Evolutionary conservation across 352 stramenopile genomes (phyloP).

Genomic region (Phytophthora ramorum): DNA sequence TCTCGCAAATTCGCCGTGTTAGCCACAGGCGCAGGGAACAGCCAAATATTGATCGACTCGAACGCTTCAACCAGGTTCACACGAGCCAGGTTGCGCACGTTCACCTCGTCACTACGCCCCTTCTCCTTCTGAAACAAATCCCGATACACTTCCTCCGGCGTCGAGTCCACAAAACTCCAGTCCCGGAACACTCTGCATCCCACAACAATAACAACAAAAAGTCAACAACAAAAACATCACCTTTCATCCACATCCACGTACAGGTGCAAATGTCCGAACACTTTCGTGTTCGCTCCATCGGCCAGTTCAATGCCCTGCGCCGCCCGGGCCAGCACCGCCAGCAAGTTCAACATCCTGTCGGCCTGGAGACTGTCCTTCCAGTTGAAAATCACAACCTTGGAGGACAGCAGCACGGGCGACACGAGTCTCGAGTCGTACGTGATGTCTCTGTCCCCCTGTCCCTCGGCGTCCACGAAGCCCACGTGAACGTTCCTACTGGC

Average conservation of each 20-base stretch:
- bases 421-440: constrained; percentile 88
- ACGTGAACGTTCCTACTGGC: constrained; percentile 59
- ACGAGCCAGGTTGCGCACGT: constrained; percentile 80
- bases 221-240: background rate
- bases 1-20: constrained; percentile 82
- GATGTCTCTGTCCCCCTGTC: constrained; percentile 87
- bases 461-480: constrained; percentile 89
- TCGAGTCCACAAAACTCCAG: constrained; percentile 90
- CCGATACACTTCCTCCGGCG: constrained; percentile 77
- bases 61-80: constrained; percentile 82
- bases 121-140: constrained; percentile 89
- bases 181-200: constrained; percentile 80
- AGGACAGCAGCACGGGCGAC: constrained; percentile 84
- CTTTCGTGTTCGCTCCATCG: constrained; percentile 79
- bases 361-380: constrained; percentile 90
- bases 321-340: constrained; percentile 80
- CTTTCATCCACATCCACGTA: constrained; percentile 34
- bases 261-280: constrained; percentile 90
- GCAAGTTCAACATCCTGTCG: constrained; percentile 86
- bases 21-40: constrained; percentile 81
- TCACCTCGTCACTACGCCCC: constrained; percentile 79
- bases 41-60: constrained; percentile 88
- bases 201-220: background rate
- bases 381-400: constrained; percentile 90
- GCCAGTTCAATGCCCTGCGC: constrained; percentile 84